Evolutionary conservation across 1,284 basidiomycete species (phyloP).

Genomic region (Afroboletus lepidellus): DNA sequence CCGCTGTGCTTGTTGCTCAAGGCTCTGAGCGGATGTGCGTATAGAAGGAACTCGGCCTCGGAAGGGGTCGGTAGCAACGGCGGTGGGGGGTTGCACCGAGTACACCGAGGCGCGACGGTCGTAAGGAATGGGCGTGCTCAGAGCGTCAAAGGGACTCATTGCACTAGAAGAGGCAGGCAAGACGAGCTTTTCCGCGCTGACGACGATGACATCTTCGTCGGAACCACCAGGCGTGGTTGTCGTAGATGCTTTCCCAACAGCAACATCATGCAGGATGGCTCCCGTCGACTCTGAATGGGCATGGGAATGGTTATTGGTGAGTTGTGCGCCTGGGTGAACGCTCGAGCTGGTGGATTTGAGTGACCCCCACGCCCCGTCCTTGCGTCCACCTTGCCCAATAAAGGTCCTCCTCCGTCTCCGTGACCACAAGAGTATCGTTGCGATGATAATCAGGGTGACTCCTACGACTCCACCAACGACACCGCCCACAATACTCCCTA

Average conservation of each 20-base stretch:
- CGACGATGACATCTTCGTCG: constrained; percentile 19
- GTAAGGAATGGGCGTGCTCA: constrained; percentile 18
- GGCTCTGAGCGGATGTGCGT: constrained; percentile 15
- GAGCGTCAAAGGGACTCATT: constrained; percentile 21
- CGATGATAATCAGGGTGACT: constrained; percentile 29
- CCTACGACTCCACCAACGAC: constrained; percentile 39
- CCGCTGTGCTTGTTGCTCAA: constrained; percentile 31
- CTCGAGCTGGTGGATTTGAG: constrained; percentile 26
- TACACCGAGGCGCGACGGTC: constrained; percentile 23
- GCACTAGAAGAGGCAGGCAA: constrained; percentile 16
- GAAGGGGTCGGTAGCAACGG: constrained; percentile 2
- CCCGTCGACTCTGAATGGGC: constrained; percentile 23
- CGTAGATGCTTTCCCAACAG: constrained; percentile 15
- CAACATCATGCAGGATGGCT: constrained; percentile 11
- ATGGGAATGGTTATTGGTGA: constrained; percentile 13
- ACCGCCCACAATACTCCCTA: constrained; percentile 42
- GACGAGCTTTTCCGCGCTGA: constrained; percentile 25
- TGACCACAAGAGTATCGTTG: constrained; percentile 35
- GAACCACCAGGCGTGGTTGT: constrained; percentile 20
- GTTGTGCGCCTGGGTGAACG: constrained; percentile 5
- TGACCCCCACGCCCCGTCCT: constrained; percentile 27
- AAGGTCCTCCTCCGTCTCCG: constrained; percentile 18
- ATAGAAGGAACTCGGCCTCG: constrained; percentile 14
- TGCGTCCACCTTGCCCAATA: not conserved
- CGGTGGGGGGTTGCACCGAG: constrained; percentile 15